Evolutionary conservation across 116 monocot genomes (phyloP), one percentile per base, ranked within the genome.

Genomic region (Iris pallida): DNA sequence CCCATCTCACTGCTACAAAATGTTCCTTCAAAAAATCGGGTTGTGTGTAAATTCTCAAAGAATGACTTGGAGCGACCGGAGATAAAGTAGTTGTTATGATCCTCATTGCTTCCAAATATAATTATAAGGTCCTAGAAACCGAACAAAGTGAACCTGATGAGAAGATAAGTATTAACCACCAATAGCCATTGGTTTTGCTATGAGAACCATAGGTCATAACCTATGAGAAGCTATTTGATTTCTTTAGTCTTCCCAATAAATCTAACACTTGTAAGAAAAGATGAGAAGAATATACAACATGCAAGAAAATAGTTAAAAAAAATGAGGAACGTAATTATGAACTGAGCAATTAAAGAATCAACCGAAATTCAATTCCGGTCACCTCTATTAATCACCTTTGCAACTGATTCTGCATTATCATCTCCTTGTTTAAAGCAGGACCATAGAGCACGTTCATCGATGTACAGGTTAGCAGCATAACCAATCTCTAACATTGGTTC

Each of bases 391-490:
- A 41, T 64, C 72, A 90, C 94, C 94, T 90, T 90, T 56, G 82
- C 78, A 53, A 90, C 94, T 61, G 56, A 70, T 87, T 94, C 94
- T 55, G 81, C 71, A 77, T 77, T 80, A 5, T 67, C 53, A 66
- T 90, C 85, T 14, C 82, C 94, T 79, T 90, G 71, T 80, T 90
- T 94, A 62, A 94, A 94, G 68, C 70, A 73, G 54, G 90, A 87
- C 94, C 87, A 94, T n/a, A 90, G 90, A 57, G 94, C 80, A 75
- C 43, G 76, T 47, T 87, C 85, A 74, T 94, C 87, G 42, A 94
- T 85, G 65, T 90, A 90, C 14, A 87, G 41, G 64, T 90, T 94
- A 63, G 87, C 94, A 16, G 85, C 76, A 83, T 90, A 87, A 46
- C 90, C 90, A 68, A 94, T 87, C 55, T 90, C 90, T 49, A 94